Evolutionary conservation across 768 basidiomycete genomes (phyloP).

Genomic region (Phanerochaete carnosa): DNA sequence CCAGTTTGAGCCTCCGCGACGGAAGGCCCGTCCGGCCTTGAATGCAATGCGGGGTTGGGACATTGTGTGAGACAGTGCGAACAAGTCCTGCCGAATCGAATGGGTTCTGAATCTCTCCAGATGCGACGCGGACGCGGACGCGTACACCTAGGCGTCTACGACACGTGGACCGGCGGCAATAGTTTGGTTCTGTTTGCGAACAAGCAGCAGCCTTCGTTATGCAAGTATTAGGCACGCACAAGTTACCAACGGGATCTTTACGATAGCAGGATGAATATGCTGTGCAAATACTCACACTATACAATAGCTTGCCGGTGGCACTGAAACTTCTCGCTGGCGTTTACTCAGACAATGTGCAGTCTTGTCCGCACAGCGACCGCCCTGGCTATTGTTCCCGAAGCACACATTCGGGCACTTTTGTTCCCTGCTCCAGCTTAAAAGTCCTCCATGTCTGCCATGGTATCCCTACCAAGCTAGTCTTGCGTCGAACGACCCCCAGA

Average conservation of each 20-base stretch:
- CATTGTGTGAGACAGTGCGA: slow-evolving; percentile 11
- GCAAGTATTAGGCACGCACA: too few relatives aligned
- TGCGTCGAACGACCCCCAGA: background rate
- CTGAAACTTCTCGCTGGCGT: background rate
- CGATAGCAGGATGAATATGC: too few relatives aligned
- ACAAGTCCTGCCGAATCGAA: background rate
- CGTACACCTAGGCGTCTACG: slow-evolving; percentile 3
- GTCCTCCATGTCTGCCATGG: background rate
- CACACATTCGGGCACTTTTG: slow-evolving; percentile 21
- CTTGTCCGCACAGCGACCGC: background rate
- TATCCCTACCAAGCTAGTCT: slow-evolving; percentile 8
- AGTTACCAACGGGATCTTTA: too few relatives aligned
- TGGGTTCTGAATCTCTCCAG: background rate
- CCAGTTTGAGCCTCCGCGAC: slow-evolving; percentile 61
- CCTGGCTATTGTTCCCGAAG: slow-evolving; percentile 10
- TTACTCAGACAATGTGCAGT: slow-evolving; percentile 3
- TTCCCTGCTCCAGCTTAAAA: slow-evolving; percentile 5
- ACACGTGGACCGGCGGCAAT: background rate
- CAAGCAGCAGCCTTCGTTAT: too few relatives aligned
- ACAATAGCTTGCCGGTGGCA: background rate
- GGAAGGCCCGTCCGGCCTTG: slow-evolving; percentile 73
- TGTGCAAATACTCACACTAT: too few relatives aligned
- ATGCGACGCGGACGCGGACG: slow-evolving; percentile 4
- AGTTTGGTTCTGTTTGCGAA: background rate
- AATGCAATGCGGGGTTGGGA: slow-evolving; percentile 36